Percentiles rank a stretch among this genome's conserved stretches.
Conservation (phyloP, 305 asterid genomes). For the Fraxinus dipetala region DNA sequence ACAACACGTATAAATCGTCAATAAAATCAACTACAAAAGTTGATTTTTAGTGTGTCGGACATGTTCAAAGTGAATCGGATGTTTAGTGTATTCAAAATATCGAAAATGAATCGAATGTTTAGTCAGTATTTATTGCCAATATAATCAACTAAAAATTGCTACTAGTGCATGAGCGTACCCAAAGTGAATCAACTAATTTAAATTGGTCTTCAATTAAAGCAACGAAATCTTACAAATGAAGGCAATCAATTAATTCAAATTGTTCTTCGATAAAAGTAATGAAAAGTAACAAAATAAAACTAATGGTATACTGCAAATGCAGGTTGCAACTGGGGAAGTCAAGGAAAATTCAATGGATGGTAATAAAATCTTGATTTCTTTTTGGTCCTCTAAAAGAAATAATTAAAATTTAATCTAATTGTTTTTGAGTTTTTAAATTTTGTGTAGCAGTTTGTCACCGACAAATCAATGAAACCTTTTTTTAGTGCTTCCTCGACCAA, state of each 20-base stretch:
- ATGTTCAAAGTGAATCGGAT: too few species aligned
- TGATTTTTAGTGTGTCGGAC: too few species aligned
- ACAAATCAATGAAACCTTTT: constrained; percentile 20
- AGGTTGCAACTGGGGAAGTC: constrained; percentile 25
- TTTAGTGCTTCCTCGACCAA: not conserved
- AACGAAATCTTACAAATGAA: too few species aligned
- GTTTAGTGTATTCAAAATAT: too few species aligned
- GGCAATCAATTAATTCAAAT: not conserved
- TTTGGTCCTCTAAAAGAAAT: not conserved
- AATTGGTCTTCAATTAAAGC: too few species aligned
- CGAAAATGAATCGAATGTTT: too few species aligned
- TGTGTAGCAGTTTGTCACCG: constrained; percentile 35
- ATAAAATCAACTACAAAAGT: too few species aligned
- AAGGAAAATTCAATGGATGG: constrained; percentile 26
- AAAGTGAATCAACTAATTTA: not conserved
- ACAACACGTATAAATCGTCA: too few species aligned
- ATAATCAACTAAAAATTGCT: too few species aligned
- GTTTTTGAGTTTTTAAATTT: not conserved
- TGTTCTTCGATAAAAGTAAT: not conserved
- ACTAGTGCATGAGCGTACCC: too few species aligned
- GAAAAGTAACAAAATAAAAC: too few species aligned
- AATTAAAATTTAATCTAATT: not conserved
- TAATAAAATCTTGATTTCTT: not conserved
- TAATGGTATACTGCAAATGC: not conserved
- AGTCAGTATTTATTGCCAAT: too few species aligned